Percentiles rank a stretch among this genome's conserved stretches.
Conservation (phyloP, 352 stramenopile genomes). For the Phytophthora pinifolia region DNA sequence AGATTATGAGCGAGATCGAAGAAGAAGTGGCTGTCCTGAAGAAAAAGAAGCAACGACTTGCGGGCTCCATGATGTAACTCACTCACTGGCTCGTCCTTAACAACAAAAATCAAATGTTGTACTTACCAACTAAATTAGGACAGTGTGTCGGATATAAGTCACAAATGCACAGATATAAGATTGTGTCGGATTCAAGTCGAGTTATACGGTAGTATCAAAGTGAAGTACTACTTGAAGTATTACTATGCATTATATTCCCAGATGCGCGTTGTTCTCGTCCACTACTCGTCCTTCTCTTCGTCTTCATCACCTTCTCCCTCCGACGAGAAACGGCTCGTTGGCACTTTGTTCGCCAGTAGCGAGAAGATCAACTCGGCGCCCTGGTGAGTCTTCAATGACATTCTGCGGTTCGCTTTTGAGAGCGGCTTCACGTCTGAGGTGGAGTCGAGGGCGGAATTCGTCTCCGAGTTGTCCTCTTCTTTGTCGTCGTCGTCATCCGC, state of each 20-base stretch:
- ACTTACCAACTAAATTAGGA: too few species aligned
- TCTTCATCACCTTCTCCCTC: conserved; percentile 12
- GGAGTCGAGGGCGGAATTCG: conserved; percentile 2
- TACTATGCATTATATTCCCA: conserved; percentile 4
- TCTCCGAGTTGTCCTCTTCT: conserved; percentile 8
- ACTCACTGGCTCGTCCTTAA: background rate
- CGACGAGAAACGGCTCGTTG: conserved; percentile 18
- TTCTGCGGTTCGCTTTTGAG: conserved; percentile 25
- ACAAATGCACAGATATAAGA: too few species aligned
- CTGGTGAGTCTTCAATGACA: conserved; percentile 27
- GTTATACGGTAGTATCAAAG: too few species aligned
- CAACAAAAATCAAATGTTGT: background rate
- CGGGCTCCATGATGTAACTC: conserved; percentile 19
- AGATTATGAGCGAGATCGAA: conserved; percentile 30
- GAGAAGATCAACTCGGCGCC: conserved; percentile 49
- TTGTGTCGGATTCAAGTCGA: too few species aligned
- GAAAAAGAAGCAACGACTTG: conserved; percentile 39
- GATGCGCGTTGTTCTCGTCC: background rate
- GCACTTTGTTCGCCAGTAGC: conserved; percentile 31
- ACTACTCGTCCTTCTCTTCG: conserved; percentile 10
- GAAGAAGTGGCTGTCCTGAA: conserved; percentile 38
- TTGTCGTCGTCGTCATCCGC: conserved; percentile 16
- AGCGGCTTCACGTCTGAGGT: conserved; percentile 4
- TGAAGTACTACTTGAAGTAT: too few species aligned
- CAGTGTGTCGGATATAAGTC: too few species aligned